Base-by-base conservation (phyloP, 1,139 yeast species). In the Hemisphaericaspora xylanilytica region DNA sequence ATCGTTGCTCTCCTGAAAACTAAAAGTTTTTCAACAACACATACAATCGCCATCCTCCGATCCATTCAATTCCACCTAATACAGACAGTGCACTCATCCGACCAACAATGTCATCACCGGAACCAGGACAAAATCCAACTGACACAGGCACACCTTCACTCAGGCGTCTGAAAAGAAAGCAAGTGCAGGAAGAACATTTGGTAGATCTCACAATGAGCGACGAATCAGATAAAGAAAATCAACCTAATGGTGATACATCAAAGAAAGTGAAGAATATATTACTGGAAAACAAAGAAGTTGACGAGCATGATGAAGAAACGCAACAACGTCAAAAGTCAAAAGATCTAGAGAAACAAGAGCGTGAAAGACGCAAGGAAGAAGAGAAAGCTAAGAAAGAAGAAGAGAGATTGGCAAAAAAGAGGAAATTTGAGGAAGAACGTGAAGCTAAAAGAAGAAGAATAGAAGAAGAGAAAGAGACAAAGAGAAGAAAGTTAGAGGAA, bases 341-440 rank as follows among this genome's bases (percentile, higher is more conserved):
- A 29, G 43, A 40, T 35, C 26, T 33, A 18, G 39, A 47, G 36
- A 47, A 36, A 40, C 39, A 39, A 35, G 52, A 49, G 39, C 33
- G 45, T 31, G 49, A 48, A 34, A 39, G 40, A 36, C 46, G 50
- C 36, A 45, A 36, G 33, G 45, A 45, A 27, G 45, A 42, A 28
- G 49, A 45, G 46, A 46, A 35, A 37, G 37, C 36, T 29, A 44
- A 46, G 33, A 41, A 33, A 28, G 21, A 20, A 20, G 8, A 20
- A 20, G 21, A 5, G 8, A 25, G 32, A 31, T 35, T 28, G 13
- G 39, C 36, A 22, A 33, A 36, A 18, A 36, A 29, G 25, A 25
- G 33, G 17, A 40, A 39, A 27, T 18, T 36, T 3, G 51, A 49
- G 31, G 50, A 45, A 45, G 53, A 45, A 20, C 29, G 38, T 12